Evolutionary conservation across 2,329 filamentous ascomycete genomes (phyloP), one percentile per base, ranked within the genome.

Genomic region (Knoxdaviesia capensis): DNA sequence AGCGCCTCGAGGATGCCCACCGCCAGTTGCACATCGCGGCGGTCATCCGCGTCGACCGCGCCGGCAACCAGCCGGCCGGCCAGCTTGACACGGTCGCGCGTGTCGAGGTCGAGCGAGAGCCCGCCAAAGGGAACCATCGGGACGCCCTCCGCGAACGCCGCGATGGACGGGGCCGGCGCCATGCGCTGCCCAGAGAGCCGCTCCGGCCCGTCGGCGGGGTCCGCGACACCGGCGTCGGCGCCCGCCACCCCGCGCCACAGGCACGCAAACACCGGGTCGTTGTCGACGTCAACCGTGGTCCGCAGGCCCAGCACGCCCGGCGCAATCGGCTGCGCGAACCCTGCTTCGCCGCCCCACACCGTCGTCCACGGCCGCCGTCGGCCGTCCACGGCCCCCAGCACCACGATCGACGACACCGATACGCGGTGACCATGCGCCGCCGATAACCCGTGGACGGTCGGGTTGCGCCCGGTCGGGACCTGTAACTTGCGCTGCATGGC

Each of bases 291-390:
- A 3, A 84, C 74, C 0, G 64, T 54, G 5, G 70, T 71, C 38
- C 68, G 66, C 1, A 86, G 61, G 1, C 74, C 80, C 4, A 92
- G 62, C 7, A 83, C 65, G 1, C 63, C 68, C 36, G 69, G 63
- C 2, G 72, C 75, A 0, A 87, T 59, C 0, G 73, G 68, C 39
- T 68, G 63, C 0, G 74, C 72, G 49, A 88, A 81, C 0, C 80
- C 80, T 1, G 68, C 57, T 44, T 77, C 63, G 10, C 84, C 84
- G n/a, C 82, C 82, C 74, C 80, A 80, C 6, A 92, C 47, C 0
- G 80, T 80, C 10, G 78, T 80, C 84, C 84, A 92, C 1, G 80
- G 82, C 20, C 71, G 62, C 2, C 69, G 68, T 20, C 74, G 52
- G 3, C 59, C 56, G 51, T 90, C 83, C 1, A 87, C 58, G 0